Percentiles rank a stretch among this genome's conserved stretches.
These are phyloP conservation scores for Citeromyces hawaiiensis DNA, from an alignment of 1,139 yeast genomes.

Conservation along the genomic window DNA sequence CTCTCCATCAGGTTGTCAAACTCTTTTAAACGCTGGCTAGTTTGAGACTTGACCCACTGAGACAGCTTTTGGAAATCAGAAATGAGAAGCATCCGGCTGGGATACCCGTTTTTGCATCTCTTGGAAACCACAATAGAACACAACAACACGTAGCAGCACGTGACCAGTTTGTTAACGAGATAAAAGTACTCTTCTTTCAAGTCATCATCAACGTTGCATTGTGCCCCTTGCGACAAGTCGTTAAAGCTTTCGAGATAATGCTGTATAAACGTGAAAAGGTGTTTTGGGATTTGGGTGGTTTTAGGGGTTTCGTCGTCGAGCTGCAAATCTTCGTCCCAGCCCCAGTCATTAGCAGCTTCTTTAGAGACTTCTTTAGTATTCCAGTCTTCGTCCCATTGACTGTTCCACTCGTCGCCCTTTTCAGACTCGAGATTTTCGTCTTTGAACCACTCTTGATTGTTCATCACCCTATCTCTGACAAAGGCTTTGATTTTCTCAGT, in stretches of 20 bases:
- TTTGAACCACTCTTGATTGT: slow-evolving; percentile 5
- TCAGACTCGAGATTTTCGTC: slow-evolving; percentile 1
- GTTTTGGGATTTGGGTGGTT: slow-evolving; percentile 1
- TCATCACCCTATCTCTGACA: slow-evolving; percentile 7
- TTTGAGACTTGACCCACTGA: not conserved
- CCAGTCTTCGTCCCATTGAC: slow-evolving; percentile 12
- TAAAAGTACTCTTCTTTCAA: slow-evolving; percentile 10
- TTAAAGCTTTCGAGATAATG: not conserved
- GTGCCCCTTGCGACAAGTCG: not conserved
- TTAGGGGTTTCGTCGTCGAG: not conserved
- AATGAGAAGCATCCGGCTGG: not conserved
- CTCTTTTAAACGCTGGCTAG: not conserved
- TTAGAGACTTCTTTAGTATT: not conserved
- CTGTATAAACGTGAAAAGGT: not conserved
- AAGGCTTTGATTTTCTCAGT: slow-evolving; percentile 12
- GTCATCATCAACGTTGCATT: slow-evolving; percentile 6
- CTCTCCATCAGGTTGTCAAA: not conserved
- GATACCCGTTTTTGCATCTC: not conserved
- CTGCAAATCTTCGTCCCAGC: slow-evolving; percentile 1
- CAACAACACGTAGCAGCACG: not conserved
- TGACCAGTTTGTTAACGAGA: slow-evolving; percentile 11
- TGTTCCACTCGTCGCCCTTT: slow-evolving; percentile 10
- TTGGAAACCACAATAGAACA: not conserved
- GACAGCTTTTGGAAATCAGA: not conserved
- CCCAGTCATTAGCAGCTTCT: slow-evolving; percentile 3